Percentiles rank a stretch among this genome's conserved stretches.
Evolutionary conservation across 306 rosid species (phyloP).

Genomic region (Vicia sativa): DNA sequence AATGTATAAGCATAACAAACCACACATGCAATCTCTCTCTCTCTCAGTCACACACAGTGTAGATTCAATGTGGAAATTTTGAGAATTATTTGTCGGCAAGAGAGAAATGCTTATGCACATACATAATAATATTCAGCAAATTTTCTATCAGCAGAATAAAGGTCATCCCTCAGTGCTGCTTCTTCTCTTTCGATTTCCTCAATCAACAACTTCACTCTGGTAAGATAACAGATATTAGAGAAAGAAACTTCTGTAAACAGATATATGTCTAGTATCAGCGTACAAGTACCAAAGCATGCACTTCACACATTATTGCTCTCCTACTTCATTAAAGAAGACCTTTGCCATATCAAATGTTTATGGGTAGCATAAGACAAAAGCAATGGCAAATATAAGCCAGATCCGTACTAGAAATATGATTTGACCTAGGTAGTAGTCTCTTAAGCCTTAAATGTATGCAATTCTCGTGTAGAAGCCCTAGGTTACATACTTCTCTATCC

Average conservation of each 20-base stretch:
- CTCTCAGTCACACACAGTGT: background rate
- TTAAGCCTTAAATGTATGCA: no score
- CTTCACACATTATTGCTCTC: background rate
- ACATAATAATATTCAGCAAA: slow-evolving; percentile 90
- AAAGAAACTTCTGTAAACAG: slow-evolving; percentile 26
- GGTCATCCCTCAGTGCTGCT: slow-evolving; percentile 79
- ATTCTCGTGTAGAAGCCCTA: no score
- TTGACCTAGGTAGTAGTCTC: no score
- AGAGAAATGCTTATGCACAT: slow-evolving; percentile 38
- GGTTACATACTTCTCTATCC: no score
- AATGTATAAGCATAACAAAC: slow-evolving; percentile 23
- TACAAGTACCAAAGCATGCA: slow-evolving; percentile 25
- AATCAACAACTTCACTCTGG: slow-evolving; percentile 82
- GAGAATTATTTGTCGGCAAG: slow-evolving; percentile 10
- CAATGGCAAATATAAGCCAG: slow-evolving; percentile 29
- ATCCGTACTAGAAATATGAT: background rate
- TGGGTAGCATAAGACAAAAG: slow-evolving; percentile 1
- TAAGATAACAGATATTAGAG: slow-evolving; percentile 36
- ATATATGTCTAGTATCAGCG: slow-evolving; percentile 20
- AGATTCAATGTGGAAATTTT: background rate
- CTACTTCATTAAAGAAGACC: slow-evolving; percentile 18
- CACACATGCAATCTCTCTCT: slow-evolving; percentile 24
- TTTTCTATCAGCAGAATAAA: slow-evolving; percentile 83
- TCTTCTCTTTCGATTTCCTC: slow-evolving; percentile 94
- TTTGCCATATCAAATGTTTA: no score